A percentile compares a stretch with the other conserved stretches of the same genome.
These are phyloP conservation scores for Phlegmacium glaucopus DNA, from an alignment of 768 basidiomycete species.

Conservation along the genomic window DNA sequence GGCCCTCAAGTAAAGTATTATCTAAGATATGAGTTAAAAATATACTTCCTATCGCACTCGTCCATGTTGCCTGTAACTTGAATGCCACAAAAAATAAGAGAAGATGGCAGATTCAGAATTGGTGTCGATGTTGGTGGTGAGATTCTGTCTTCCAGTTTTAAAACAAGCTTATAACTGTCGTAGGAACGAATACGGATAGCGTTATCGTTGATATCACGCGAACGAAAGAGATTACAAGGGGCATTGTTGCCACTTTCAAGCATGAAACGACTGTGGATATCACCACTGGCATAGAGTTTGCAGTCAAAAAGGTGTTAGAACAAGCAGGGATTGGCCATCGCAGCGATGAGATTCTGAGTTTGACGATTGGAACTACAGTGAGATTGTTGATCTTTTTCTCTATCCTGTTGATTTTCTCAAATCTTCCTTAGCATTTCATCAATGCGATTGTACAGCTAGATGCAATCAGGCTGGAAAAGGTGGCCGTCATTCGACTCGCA, in stretches of 20 bases:
- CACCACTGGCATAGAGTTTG: constrained; percentile 54
- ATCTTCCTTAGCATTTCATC: constrained; percentile 39
- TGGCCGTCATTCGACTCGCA: constrained; percentile 63
- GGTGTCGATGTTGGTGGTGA: constrained; percentile 32
- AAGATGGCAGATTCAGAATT: constrained; percentile 19
- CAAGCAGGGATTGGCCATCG: constrained; percentile 29
- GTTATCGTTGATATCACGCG: constrained; percentile 29
- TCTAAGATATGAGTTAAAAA: too few relatives aligned
- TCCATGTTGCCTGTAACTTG: too few relatives aligned
- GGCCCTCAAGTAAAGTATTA: too few relatives aligned
- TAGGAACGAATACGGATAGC: constrained; percentile 34
- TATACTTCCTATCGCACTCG: too few relatives aligned
- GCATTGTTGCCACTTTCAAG: constrained; percentile 42
- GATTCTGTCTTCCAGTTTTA: background rate
- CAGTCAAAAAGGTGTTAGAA: constrained; percentile 43
- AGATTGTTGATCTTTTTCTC: constrained; percentile 1
- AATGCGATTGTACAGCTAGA: constrained; percentile 62
- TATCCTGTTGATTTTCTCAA: background rate
- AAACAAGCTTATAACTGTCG: background rate
- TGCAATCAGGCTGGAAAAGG: constrained; percentile 47
- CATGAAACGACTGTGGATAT: constrained; percentile 54
- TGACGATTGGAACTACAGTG: constrained; percentile 63
- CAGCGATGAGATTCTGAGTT: constrained; percentile 38
- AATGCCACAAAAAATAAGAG: background rate
- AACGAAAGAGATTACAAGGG: constrained; percentile 23